Conservation (phyloP, 140 eudicot genomes). For the Flaveria floridana region DNA sequence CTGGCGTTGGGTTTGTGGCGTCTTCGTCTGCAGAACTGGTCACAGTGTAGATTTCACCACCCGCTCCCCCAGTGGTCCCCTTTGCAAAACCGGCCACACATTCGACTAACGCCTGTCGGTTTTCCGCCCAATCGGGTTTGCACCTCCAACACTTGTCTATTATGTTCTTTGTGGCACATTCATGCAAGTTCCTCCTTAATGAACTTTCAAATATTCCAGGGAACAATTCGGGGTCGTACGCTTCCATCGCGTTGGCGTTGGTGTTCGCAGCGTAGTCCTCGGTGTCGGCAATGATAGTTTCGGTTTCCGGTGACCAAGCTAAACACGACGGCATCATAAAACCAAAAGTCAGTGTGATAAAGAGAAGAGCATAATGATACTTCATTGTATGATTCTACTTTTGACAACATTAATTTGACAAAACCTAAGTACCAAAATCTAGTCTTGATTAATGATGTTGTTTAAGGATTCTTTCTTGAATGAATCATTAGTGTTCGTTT, state of each 20-base stretch:
- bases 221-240: conserved; percentile 21
- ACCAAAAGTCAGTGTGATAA: conserved; percentile 19
- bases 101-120: conserved; percentile 54
- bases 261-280: conserved; percentile 6
- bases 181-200: conserved; percentile 33
- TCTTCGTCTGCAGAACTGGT: conserved; percentile 46
- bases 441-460: background rate
- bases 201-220: background rate
- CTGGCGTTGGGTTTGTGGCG: conserved; percentile 42
- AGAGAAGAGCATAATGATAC: conserved; percentile 7
- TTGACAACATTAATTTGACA: background rate
- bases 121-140: conserved; percentile 47
- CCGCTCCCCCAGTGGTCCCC: conserved; percentile 50
- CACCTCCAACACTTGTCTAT: conserved; percentile 84
- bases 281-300: conserved; percentile 17
- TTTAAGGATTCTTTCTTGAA: background rate
- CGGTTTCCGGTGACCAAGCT: conserved; percentile 1
- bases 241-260: conserved; percentile 9
- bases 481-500: background rate
- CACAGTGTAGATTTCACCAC: conserved; percentile 49
- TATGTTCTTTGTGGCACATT: conserved; percentile 53
- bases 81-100: conserved; percentile 57
- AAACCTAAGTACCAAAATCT: background rate
- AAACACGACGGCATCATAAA: background rate
- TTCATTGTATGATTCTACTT: conserved; percentile 19